phyloP scores from a whole-genome alignment of 106 monocot species.

The Acorus calamus region DNA sequence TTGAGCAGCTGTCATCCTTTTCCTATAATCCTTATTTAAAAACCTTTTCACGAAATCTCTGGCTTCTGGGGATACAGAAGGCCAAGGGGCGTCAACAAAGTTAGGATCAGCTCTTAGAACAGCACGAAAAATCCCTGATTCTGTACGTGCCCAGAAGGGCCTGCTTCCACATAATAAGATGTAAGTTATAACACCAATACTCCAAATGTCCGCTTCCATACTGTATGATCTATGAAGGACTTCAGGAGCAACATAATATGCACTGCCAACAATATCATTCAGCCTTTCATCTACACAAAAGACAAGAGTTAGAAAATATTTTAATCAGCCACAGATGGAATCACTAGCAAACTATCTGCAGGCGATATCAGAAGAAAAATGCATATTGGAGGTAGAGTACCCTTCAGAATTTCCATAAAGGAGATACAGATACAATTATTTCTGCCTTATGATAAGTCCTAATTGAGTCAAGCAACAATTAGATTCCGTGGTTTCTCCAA shows the following conservation, averaged over 20 bases:
- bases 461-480: no score
- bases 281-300: slow-evolving; percentile 70
- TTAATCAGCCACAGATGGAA: no score
- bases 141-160: slow-evolving; percentile 93
- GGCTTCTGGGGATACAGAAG: slow-evolving; percentile 62
- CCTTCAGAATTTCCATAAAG: no score
- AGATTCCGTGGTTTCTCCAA: no score
- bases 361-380: no score
- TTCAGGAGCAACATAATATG: slow-evolving; percentile 95
- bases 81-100: slow-evolving; percentile 83
- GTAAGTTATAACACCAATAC: slow-evolving; percentile 92
- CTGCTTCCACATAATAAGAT: slow-evolving; percentile 90
- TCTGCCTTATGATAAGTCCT: no score
- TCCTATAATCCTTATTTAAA: slow-evolving; percentile 90
- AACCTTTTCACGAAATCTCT: slow-evolving; percentile 88
- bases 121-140: slow-evolving; percentile 91
- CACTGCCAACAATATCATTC: slow-evolving; percentile 95
- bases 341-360: no score
- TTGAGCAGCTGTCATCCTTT: slow-evolving; percentile 93
- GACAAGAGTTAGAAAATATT: not conserved
- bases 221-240: slow-evolving; percentile 87
- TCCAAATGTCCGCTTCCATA: slow-evolving; percentile 90
- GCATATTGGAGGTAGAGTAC: no score
- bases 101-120: slow-evolving; percentile 88
- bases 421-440: no score